Base-by-base conservation (phyloP, 2,329 filamentous ascomycete genomes). In the Mollisiaceae sp. region DNA sequence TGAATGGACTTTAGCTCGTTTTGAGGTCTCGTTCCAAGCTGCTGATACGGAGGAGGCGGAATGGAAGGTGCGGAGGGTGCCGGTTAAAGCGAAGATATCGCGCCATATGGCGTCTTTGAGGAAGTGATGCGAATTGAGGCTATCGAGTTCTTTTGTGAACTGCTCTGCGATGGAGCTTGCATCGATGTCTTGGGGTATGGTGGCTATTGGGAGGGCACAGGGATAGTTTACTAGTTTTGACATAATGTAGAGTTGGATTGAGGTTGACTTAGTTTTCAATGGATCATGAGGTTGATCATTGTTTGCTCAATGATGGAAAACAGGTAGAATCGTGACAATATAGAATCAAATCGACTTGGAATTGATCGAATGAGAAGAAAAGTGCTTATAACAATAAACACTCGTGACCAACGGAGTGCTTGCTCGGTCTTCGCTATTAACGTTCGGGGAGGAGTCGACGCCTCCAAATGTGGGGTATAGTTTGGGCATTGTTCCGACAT, bases 201-300 rank as follows among this genome's bases (percentile, higher is more conserved):
- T 8, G 9, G 36, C 8, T 11, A 50, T 55, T 1, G 45, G 54
- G 11, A 59, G 59, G 20, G 12, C 62, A 22, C 24, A 38, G 18
- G 45, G 32, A 57, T 67, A 69, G 15, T 54, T 62, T 2, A 60
- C 55, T 2, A 60, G 58, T 18, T 62, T 66, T 20, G 67, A 67
- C 58, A 57, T 62, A 14, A 18, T 35, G 22, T 3, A 52, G 20
- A 12, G 4, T 5, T 11, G 50, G 50, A 32, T 11, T 14, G 24
- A 18, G 22, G 47, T 14, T 12, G 11, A 12, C 4, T 52, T 27
- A 6, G 15, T 20, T 15, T 27, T 15, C 24, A 54, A 2, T 27
- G 14, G 24, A 14, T 54, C 8, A 8, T 20, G n/a, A 2, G 8
- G n/a, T 50, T 50, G 45, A 50, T n/a, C 43, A 45, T 45, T 6